Conservation (phyloP, 345 rosid species). For the Trapa incisa region DNA sequence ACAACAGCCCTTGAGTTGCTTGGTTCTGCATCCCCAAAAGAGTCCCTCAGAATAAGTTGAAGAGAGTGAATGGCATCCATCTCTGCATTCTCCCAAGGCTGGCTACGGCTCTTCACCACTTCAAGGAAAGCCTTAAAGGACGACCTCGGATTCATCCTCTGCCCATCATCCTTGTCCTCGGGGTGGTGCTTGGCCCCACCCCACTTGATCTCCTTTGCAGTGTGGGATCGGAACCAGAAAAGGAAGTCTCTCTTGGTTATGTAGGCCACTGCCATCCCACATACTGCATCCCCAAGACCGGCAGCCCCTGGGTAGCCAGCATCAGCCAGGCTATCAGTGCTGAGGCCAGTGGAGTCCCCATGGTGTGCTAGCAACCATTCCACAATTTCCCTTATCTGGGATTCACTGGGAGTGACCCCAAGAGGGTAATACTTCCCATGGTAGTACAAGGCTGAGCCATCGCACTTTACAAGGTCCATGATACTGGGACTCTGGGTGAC, state of each 20-base stretch:
- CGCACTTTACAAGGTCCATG: constrained; percentile 91
- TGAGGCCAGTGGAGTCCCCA: constrained; percentile 88
- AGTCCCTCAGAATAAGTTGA: constrained; percentile 90
- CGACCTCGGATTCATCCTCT: constrained; percentile 93
- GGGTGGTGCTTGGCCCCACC: constrained; percentile 99
- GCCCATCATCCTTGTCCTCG: constrained; percentile 89
- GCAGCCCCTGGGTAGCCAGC: constrained; percentile 86
- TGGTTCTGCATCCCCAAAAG: constrained; percentile 65
- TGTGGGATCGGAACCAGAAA: constrained; percentile 97
- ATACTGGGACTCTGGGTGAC: constrained; percentile 92
- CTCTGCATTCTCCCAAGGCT: constrained; percentile 93
- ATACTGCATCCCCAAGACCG: constrained; percentile 83
- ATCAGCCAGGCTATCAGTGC: constrained; percentile 88
- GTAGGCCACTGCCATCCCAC: constrained; percentile 98
- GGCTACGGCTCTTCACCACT: constrained; percentile 91
- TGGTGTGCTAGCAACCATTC: constrained; percentile 81
- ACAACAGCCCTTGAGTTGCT: constrained; percentile 57
- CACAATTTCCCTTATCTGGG: constrained; percentile 71
- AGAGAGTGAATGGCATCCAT: constrained; percentile 99
- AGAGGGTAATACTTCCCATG: constrained; percentile 58
- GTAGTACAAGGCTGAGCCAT: constrained; percentile 90
- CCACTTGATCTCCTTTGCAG: constrained; percentile 96
- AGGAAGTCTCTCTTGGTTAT: constrained; percentile 72
- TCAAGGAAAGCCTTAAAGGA: constrained; percentile 95
- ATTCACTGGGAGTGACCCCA: constrained; percentile 79